Base-by-base conservation (phyloP, 1,284 basidiomycete species). In the Marasmius tenuissimus region DNA sequence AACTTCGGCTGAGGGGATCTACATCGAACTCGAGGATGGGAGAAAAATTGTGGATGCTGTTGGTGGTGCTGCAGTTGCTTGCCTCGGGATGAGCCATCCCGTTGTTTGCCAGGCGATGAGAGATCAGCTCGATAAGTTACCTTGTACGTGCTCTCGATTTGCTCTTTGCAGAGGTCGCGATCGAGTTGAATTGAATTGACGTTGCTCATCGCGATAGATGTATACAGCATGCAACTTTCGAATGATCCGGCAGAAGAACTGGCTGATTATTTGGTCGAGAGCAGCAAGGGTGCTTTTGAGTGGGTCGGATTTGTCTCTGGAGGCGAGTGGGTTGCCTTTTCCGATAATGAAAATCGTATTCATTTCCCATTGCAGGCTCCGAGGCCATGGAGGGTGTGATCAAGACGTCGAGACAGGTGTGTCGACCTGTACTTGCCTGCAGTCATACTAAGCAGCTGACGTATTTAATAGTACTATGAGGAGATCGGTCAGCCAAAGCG, bases 381-480 rank as follows among this genome's bases (percentile, higher is more conserved):
- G 93, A 95, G 74, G 92, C 93, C 0, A 91, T 93, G 87, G 93
- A 95, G 66, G 84, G 84, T 56, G 87, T 85, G 14, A 81, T 94
- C 60, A 95, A 95, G 74, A 81, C 92, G 4, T 84, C 86, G 39
- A 83, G 89, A 66, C 94, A 94, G 78, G 87, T 86, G 63, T 35
- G 74, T 63, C 47, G 55, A 60, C 49, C 27, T 9, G 20, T 47
- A 14, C 20, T 40, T 22, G 8, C 34, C 37, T 35, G 5, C 37
- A 33, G 22, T 39, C 57, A n/a, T 37, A 16, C 33, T 18, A 27
- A 27, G 27, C 27, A 27, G 27, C 48, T 55, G 33, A 67, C 57
- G 65, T 40, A 66, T 60, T 14, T 20, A 62, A 39, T 62, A 91
- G 86, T 93, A 91, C 69, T 91, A 80, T 66, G 78, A 84, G 48